A percentile compares a stretch with the other conserved stretches of the same genome.
phyloP scores from a whole-genome alignment of 306 rosid genomes.

The Casuarina cunninghamiana region DNA sequence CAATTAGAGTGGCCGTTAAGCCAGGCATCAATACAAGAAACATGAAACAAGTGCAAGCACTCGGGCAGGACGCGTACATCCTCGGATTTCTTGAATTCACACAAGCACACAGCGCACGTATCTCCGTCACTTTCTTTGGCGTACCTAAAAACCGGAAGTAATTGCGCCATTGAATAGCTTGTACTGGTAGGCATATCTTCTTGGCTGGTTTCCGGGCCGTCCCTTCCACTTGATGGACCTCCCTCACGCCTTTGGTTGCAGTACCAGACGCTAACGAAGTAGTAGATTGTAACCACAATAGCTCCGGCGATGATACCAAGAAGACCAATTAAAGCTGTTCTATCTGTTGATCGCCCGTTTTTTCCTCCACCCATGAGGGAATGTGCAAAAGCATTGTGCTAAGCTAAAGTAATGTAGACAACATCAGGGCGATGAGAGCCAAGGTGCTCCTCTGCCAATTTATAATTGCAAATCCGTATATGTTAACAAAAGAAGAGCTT shows the following conservation, averaged over 20 bases:
- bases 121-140: slow-evolving; percentile 2
- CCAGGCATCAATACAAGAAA: slow-evolving; percentile 23
- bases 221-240: not conserved
- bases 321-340: slow-evolving; percentile 12
- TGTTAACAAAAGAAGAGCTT: slow-evolving; percentile 18
- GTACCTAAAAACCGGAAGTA: slow-evolving; percentile 10
- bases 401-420: not conserved
- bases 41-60: slow-evolving; percentile 31
- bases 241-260: slow-evolving; percentile 13
- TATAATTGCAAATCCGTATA: too few species aligned
- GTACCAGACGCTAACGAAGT: slow-evolving; percentile 4
- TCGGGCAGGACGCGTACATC: slow-evolving; percentile 8
- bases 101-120: slow-evolving; percentile 26
- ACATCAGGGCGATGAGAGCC: not conserved
- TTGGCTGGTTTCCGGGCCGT: not conserved
- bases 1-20: slow-evolving; percentile 14
- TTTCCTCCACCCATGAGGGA: slow-evolving; percentile 12
- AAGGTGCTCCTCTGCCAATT: not conserved
- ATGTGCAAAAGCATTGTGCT: not conserved
- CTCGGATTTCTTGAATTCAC: slow-evolving; percentile 22
- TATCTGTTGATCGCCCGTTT: not conserved
- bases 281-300: slow-evolving; percentile 1
- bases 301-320: slow-evolving; percentile 19
- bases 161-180: not conserved
- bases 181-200: not conserved